These are phyloP conservation scores for Hyphodiscus sp. DNA, from an alignment of 2,329 filamentous ascomycete genomes.

Conservation along the genomic window DNA sequence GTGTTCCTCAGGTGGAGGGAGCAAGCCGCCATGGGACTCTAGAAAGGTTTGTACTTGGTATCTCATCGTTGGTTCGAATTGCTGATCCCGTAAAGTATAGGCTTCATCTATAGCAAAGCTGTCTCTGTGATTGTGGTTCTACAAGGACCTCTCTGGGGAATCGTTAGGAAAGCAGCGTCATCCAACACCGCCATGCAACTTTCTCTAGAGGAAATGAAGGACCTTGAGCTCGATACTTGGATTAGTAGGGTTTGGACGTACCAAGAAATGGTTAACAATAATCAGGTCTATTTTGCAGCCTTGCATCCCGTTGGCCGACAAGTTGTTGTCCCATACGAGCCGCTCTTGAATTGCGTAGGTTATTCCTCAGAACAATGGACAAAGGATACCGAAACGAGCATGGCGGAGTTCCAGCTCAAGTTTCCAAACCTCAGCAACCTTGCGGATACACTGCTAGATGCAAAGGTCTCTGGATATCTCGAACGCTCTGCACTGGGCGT, in stretches of 20 bases:
- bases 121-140: constrained; percentile 1
- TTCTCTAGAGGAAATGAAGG: not conserved
- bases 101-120: constrained; percentile 4
- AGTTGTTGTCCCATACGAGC: not conserved
- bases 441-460: constrained; percentile 5
- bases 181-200: not conserved
- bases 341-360: not conserved
- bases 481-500: constrained; percentile 7
- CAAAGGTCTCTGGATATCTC: constrained; percentile 4
- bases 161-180: constrained; percentile 1
- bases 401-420: not conserved
- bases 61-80: not conserved
- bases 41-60: constrained; percentile 7
- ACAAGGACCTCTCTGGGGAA: not conserved
- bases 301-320: not conserved
- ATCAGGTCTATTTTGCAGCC: not conserved
- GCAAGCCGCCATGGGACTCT: constrained; percentile 9
- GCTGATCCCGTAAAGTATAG: not conserved
- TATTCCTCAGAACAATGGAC: not conserved
- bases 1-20: constrained; percentile 11
- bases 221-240: constrained; percentile 7
- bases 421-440: constrained; percentile 8
- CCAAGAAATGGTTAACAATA: constrained; percentile 11
- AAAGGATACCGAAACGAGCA: not conserved
- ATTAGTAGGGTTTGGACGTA: constrained; percentile 17